These are phyloP conservation scores for Bipolaris bicolor DNA, from an alignment of 2,329 filamentous ascomycete species.

Conservation along the genomic window DNA sequence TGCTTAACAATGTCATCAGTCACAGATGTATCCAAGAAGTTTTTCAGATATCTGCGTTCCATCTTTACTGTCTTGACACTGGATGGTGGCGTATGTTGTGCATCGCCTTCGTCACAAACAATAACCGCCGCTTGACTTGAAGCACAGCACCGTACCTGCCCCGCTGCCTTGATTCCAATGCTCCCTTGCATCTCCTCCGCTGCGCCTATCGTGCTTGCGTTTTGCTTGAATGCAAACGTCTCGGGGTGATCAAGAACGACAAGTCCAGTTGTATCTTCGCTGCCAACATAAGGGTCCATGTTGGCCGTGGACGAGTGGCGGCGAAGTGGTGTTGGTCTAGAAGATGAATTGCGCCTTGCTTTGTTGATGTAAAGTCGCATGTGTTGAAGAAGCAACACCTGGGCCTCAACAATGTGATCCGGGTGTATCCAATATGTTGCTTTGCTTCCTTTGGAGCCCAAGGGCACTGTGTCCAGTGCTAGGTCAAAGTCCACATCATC, in stretches of 20 bases:
- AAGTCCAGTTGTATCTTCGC: conserved; percentile 49
- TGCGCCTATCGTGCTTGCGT: conserved; percentile 53
- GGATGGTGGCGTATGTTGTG: conserved; percentile 18
- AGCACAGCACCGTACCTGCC: conserved; percentile 45
- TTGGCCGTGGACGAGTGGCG: conserved; percentile 34
- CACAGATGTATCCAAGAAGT: conserved; percentile 46
- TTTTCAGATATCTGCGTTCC: conserved; percentile 51
- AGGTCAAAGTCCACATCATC: conserved; percentile 58
- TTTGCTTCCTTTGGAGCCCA: conserved; percentile 54
- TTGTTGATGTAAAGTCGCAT: conserved; percentile 50
- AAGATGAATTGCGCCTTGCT: conserved; percentile 24
- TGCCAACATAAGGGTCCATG: conserved; percentile 34
- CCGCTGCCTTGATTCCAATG: conserved; percentile 40
- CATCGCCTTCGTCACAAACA: conserved; percentile 26
- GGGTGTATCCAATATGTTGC: conserved; percentile 62
- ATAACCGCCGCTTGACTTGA: conserved; percentile 42
- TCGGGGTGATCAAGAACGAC: conserved; percentile 57
- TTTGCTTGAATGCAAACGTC: conserved; percentile 54
- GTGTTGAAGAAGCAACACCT: conserved; percentile 59
- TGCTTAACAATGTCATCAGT: conserved; percentile 22
- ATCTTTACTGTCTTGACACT: conserved; percentile 43
- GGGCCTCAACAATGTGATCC: conserved; percentile 61
- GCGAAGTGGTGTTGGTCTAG: conserved; percentile 31
- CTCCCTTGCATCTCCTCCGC: conserved; percentile 43
- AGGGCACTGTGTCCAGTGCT: conserved; percentile 54